These are phyloP conservation scores for Aspergillus oerlinghausenensis DNA, from an alignment of 2,329 filamentous ascomycete genomes.

Conservation along the genomic window DNA sequence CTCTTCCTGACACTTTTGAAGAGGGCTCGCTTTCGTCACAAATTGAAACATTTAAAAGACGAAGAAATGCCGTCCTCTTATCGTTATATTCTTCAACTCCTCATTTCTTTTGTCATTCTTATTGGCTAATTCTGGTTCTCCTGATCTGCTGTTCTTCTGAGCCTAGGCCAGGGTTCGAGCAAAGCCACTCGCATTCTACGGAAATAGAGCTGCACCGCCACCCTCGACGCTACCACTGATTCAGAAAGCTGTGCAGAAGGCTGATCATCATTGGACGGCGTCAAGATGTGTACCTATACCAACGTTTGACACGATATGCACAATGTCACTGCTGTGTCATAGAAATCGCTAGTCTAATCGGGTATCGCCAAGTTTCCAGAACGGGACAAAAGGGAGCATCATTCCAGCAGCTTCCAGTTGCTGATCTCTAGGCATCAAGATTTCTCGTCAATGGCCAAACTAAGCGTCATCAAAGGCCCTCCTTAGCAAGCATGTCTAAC, in stretches of 20 bases:
- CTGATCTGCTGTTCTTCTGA: neutral
- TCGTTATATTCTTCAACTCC: neutral
- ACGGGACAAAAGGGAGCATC: neutral
- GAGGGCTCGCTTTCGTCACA: neutral
- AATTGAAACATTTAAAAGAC: neutral
- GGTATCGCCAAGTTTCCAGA: slow-evolving; percentile 6
- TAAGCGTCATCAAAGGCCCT: slow-evolving; percentile 44
- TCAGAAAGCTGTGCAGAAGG: neutral
- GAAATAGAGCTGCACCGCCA: slow-evolving; percentile 17
- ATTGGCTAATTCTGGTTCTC: neutral
- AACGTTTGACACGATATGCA: neutral
- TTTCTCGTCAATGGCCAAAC: slow-evolving; percentile 6
- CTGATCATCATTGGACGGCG: neutral
- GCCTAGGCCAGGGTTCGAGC: neutral
- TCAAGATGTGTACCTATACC: neutral
- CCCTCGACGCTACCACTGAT: slow-evolving; percentile 1
- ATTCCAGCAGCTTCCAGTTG: neutral
- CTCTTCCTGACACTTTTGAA: neutral
- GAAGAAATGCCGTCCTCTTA: neutral
- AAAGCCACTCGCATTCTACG: slow-evolving; percentile 1
- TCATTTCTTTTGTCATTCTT: neutral
- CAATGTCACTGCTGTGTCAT: neutral
- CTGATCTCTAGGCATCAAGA: slow-evolving; percentile 14
- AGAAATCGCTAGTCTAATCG: neutral
- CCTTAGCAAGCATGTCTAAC: slow-evolving; percentile 64